A percentile compares a stretch with the other conserved stretches of the same genome.
Evolutionary conservation across 495 filamentous ascomycete species (phyloP).

Genomic region (Echria macrotheca): DNA sequence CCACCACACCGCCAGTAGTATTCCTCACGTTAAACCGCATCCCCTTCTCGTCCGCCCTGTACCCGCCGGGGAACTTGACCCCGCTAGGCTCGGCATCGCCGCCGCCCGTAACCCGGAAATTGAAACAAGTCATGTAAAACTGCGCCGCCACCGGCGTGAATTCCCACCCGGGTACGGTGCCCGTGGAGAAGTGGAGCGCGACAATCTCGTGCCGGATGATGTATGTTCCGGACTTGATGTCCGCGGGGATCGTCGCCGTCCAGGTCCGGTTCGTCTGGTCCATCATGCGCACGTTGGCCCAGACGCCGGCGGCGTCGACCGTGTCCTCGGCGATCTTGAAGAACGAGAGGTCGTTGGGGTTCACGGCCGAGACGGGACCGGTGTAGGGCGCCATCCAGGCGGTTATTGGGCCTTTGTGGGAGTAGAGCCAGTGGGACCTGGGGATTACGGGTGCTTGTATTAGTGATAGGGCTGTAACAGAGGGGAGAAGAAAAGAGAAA

Average conservation of each 20-base stretch:
- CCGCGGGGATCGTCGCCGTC: conserved; percentile 52
- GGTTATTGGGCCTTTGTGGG: conserved; percentile 60
- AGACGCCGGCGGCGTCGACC: conserved; percentile 36
- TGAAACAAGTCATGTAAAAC: conserved; percentile 62
- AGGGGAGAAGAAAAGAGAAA: too few species aligned
- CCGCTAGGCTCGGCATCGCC: conserved; percentile 49
- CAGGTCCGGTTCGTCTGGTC: conserved; percentile 47
- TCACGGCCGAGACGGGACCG: conserved; percentile 37
- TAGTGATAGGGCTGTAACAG: not conserved
- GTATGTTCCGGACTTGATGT: conserved; percentile 53
- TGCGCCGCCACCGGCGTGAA: conserved; percentile 43
- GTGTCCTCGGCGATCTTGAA: conserved; percentile 61
- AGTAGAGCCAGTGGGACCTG: conserved; percentile 48
- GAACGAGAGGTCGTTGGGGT: conserved; percentile 56
- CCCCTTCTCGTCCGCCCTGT: conserved; percentile 32
- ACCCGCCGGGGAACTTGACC: conserved; percentile 49
- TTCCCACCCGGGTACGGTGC: conserved; percentile 11
- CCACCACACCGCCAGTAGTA: too few species aligned
- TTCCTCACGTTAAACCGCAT: conserved; percentile 14
- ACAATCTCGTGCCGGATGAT: conserved; percentile 52
- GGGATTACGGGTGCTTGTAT: not conserved
- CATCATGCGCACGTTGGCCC: conserved; percentile 49
- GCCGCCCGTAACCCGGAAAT: conserved; percentile 54
- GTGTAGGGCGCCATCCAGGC: conserved; percentile 24
- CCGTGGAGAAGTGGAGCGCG: conserved; percentile 20